Percentiles rank a stretch among this genome's conserved stretches.
Conservation (phyloP, 805 yeast genomes). For the Metschnikowia chrysomelidarum region DNA sequence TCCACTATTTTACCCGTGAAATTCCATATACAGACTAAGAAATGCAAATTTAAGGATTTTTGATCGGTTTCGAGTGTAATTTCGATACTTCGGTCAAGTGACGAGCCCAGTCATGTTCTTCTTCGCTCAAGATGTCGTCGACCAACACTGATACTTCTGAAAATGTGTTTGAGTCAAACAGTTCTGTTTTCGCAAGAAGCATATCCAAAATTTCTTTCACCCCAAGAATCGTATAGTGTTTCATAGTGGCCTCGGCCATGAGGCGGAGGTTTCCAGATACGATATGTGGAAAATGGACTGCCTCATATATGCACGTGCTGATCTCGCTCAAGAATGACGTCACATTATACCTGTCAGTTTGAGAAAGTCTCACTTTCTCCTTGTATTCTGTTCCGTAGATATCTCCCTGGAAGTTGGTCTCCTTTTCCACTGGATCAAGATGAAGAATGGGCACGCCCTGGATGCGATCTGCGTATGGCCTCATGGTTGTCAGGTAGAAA, state of each 20-base stretch:
- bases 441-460: conserved; percentile 17
- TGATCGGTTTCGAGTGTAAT: too few species aligned
- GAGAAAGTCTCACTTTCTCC: conserved; percentile 1
- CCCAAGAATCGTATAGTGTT: conserved; percentile 16
- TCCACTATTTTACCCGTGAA: neutral
- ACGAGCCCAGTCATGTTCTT: conserved; percentile 15
- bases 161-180: conserved; percentile 1
- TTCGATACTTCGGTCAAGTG: conserved; percentile 10
- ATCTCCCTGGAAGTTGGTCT: conserved; percentile 7
- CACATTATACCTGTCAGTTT: conserved; percentile 10
- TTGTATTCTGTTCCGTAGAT: conserved; percentile 17
- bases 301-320: neutral
- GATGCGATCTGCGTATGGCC: conserved; percentile 13
- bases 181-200: conserved; percentile 2
- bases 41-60: neutral
- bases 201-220: conserved; percentile 13
- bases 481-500: conserved; percentile 18
- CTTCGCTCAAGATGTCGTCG: conserved; percentile 13
- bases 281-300: conserved; percentile 10
- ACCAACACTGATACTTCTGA: conserved; percentile 8
- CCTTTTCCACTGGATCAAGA: conserved; percentile 6
- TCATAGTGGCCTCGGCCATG: conserved; percentile 14
- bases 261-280: conserved; percentile 8
- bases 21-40: neutral
- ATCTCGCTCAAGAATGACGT: conserved; percentile 9